These are phyloP conservation scores for Jaapia argillacea DNA, from an alignment of 768 basidiomycete genomes.

Conservation along the genomic window DNA sequence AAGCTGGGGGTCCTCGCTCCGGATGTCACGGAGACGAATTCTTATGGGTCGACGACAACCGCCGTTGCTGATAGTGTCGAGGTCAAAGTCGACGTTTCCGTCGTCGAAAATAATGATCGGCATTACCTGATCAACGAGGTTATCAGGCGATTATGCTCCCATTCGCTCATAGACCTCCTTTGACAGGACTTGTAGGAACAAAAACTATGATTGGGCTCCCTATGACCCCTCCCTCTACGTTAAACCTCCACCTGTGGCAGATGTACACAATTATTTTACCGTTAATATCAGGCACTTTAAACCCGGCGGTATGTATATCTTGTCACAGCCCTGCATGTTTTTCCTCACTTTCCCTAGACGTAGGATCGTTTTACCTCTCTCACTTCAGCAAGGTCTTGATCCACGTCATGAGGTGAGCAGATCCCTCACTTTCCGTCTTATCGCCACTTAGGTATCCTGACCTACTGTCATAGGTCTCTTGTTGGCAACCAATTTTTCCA, in stretches of 20 bases:
- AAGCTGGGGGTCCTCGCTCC: too few relatives aligned
- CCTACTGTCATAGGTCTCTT: not conserved
- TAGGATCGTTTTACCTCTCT: not conserved
- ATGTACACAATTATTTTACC: constrained; percentile 13
- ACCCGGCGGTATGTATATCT: not conserved
- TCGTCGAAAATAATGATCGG: too few relatives aligned
- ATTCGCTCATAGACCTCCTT: too few relatives aligned
- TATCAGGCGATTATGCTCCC: too few relatives aligned
- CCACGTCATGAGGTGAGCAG: not conserved
- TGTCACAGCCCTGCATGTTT: not conserved
- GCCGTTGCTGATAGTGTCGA: too few relatives aligned
- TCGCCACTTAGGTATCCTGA: not conserved
- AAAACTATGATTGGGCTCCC: not conserved
- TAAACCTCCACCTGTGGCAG: constrained; percentile 4
- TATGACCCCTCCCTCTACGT: not conserved
- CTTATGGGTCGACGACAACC: too few relatives aligned
- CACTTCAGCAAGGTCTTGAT: not conserved
- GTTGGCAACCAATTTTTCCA: too few relatives aligned
- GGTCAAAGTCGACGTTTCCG: too few relatives aligned
- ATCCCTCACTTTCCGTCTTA: not conserved
- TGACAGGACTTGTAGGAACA: too few relatives aligned
- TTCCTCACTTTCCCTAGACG: not conserved
- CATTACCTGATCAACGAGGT: too few relatives aligned
- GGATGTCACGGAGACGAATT: too few relatives aligned
- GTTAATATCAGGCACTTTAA: constrained; percentile 7